These are phyloP conservation scores for Candida takata DNA, from an alignment of 805 yeast species.

Conservation along the genomic window DNA sequence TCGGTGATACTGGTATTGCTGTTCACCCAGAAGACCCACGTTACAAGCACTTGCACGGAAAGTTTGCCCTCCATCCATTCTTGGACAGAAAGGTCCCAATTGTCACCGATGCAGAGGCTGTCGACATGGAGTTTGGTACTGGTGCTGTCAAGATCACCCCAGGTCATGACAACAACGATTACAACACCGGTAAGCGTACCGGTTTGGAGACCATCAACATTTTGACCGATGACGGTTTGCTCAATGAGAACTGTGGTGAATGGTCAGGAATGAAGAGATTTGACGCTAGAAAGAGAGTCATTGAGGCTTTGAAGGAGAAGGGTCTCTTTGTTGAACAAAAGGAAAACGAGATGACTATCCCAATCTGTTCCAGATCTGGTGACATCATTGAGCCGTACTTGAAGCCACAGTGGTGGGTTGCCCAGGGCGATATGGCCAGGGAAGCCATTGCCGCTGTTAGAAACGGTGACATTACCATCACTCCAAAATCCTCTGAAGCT, in stretches of 20 bases:
- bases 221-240: slow-evolving; percentile 82
- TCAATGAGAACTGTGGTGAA: slow-evolving; percentile 91
- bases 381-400: slow-evolving; percentile 93
- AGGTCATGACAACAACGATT: slow-evolving; percentile 97
- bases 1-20: slow-evolving; percentile 97
- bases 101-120: slow-evolving; percentile 85
- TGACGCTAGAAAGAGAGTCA: slow-evolving; percentile 83
- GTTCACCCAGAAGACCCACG: slow-evolving; percentile 94
- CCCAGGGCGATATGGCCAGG: slow-evolving; percentile 81
- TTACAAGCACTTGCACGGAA: slow-evolving; percentile 92
- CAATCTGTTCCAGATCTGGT: slow-evolving; percentile 92
- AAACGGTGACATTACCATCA: slow-evolving; percentile 70
- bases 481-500: slow-evolving; percentile 84
- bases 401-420: slow-evolving; percentile 99
- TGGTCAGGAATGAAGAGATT: slow-evolving; percentile 90
- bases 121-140: slow-evolving; percentile 98
- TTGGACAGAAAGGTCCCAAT: slow-evolving; percentile 81
- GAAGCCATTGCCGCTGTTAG: slow-evolving; percentile 82
- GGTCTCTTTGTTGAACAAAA: slow-evolving; percentile 78
- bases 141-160: slow-evolving; percentile 99
- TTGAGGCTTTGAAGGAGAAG: slow-evolving; percentile 66
- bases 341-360: slow-evolving; percentile 94
- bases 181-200: slow-evolving; percentile 92
- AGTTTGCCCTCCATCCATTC: slow-evolving; percentile 86
- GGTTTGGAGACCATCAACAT: slow-evolving; percentile 83